phyloP scores from a whole-genome alignment of 257 asterid genomes.

The Ilex aquifolium region DNA sequence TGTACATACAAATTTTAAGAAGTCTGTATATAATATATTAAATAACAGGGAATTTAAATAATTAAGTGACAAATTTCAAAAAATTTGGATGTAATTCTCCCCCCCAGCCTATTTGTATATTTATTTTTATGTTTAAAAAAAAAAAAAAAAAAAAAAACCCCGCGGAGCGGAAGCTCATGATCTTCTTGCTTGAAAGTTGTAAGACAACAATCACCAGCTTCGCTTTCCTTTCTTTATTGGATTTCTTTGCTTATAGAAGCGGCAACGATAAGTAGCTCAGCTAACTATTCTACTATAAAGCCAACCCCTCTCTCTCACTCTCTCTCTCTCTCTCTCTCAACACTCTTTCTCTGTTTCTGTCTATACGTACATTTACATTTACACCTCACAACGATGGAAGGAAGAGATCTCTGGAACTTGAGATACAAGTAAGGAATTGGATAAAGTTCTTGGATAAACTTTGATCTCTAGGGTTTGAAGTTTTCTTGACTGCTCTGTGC shows the following conservation, averaged over 20 bases:
- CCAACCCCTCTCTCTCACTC: slow-evolving; percentile 22
- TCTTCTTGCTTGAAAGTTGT: background rate
- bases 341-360: slow-evolving; percentile 2
- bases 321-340: background rate
- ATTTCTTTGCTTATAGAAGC: slow-evolving; percentile 12
- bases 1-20: too few relatives aligned
- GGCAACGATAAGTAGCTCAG: slow-evolving; percentile 33
- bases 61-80: too few relatives aligned
- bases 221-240: background rate
- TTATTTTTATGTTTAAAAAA: too few relatives aligned
- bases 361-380: slow-evolving; percentile 1
- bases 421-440: slow-evolving; percentile 45
- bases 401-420: slow-evolving; percentile 47
- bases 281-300: slow-evolving; percentile 9
- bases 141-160: too few relatives aligned
- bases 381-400: slow-evolving; percentile 25
- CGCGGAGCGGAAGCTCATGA: too few relatives aligned
- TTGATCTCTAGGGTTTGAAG: too few relatives aligned
- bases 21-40: too few relatives aligned
- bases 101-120: too few relatives aligned
- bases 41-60: too few relatives aligned
- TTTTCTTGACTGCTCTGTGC: slow-evolving; percentile 15
- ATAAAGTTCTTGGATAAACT: too few relatives aligned
- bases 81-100: too few relatives aligned
- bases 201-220: background rate